Conservation (phyloP, 31 red algal species). For the Odonthalia washingtoniensis region DNA sequence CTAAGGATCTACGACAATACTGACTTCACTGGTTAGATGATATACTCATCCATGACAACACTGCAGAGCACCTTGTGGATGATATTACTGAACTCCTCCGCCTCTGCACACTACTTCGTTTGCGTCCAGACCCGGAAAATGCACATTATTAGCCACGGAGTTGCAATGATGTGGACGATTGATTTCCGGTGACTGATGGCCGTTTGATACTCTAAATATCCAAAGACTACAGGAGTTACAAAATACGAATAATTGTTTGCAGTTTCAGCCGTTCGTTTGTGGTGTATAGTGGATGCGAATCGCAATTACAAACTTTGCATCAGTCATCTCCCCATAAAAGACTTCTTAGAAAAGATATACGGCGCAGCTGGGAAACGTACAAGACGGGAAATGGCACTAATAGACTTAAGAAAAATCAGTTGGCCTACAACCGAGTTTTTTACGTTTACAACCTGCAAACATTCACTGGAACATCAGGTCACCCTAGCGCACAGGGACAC, state of each 20-base stretch:
- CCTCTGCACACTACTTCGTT: background rate
- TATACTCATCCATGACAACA: background rate
- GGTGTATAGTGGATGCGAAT: background rate
- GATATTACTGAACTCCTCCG: background rate
- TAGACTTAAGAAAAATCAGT: background rate
- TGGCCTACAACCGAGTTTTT: background rate
- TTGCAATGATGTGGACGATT: background rate
- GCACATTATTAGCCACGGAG: background rate
- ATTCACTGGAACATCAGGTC: background rate
- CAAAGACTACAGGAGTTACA: background rate
- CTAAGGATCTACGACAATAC: background rate
- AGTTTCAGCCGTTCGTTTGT: background rate
- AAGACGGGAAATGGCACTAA: background rate
- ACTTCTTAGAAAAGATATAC: background rate
- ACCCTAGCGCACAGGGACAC: background rate
- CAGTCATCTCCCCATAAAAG: background rate
- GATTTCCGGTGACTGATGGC: background rate
- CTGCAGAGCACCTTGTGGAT: background rate
- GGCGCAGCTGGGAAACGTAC: background rate
- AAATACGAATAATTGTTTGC: background rate
- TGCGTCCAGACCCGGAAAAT: conserved; percentile 17
- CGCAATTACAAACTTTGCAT: background rate
- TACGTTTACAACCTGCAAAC: background rate
- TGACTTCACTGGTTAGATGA: background rate
- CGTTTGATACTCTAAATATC: background rate